phyloP scores from a whole-genome alignment of 2,329 filamentous ascomycete genomes.

The Fusarium sp. region DNA sequence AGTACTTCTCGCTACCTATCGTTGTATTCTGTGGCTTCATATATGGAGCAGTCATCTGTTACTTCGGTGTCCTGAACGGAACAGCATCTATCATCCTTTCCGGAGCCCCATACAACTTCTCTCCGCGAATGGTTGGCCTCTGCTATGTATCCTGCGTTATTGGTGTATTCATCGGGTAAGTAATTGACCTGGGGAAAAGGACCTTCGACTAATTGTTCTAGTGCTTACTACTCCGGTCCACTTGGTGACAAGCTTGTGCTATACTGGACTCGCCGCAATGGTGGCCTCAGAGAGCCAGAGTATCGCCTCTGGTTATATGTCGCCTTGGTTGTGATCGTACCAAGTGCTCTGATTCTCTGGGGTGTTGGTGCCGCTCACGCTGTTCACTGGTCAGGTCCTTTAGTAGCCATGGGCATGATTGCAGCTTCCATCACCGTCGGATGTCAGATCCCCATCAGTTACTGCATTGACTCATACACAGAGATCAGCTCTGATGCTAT shows the following conservation, averaged over 20 bases:
- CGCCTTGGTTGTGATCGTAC: not conserved
- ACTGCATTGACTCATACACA: not conserved
- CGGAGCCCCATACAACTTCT: not conserved
- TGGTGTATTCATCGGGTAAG: not conserved
- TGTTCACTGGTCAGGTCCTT: not conserved
- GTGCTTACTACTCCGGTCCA: not conserved
- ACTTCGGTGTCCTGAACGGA: constrained; percentile 1
- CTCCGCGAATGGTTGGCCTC: not conserved
- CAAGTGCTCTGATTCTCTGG: not conserved
- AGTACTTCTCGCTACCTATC: not conserved
- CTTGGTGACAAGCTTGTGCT: not conserved
- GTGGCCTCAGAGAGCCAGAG: not conserved
- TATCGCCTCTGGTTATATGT: not conserved
- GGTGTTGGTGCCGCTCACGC: not conserved
- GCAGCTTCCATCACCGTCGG: not conserved
- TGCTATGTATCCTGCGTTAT: not conserved
- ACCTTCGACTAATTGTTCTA: not conserved
- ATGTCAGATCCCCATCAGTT: not conserved
- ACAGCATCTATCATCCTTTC: not conserved
- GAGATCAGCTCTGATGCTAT: not conserved
- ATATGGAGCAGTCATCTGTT: not conserved
- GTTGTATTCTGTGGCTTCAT: constrained; percentile 1
- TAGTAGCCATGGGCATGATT: not conserved
- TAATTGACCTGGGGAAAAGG: too few relatives aligned
- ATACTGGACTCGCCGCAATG: not conserved